A percentile compares a stretch with the other conserved stretches of the same genome.
Evolutionary conservation across 257 asterid species (phyloP).

Genomic region (Osmanthus fragrans): DNA sequence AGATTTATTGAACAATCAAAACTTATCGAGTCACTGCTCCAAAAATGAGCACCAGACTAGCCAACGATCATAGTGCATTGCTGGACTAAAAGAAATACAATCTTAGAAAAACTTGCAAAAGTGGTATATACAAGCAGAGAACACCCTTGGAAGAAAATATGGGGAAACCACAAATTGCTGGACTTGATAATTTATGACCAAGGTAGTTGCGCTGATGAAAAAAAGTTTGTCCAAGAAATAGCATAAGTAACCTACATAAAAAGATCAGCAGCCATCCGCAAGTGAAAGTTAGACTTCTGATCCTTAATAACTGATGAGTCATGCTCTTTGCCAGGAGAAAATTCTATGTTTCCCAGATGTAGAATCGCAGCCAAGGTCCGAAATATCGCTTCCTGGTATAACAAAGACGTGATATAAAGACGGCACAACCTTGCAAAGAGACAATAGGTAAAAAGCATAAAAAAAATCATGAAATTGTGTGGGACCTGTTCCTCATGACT

Average conservation of each 20-base stretch:
- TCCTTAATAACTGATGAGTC: constrained; percentile 85
- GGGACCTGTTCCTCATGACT: constrained; percentile 88
- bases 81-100: constrained; percentile 7
- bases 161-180: constrained; percentile 5
- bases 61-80: neutral
- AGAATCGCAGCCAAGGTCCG: constrained; percentile 97
- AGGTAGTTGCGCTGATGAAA: constrained; percentile 1
- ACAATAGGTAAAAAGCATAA: constrained; percentile 18
- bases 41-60: neutral
- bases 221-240: constrained; percentile 4
- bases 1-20: constrained; percentile 1
- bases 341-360: constrained; percentile 88
- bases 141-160: neutral
- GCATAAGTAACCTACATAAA: constrained; percentile 52
- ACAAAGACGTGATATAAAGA: constrained; percentile 20
- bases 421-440: constrained; percentile 2
- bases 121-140: neutral
- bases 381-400: constrained; percentile 82
- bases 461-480: constrained; percentile 9
- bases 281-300: constrained; percentile 69
- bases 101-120: constrained; percentile 20
- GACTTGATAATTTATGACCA: constrained; percentile 14
- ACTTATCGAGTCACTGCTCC: constrained; percentile 18
- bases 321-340: constrained; percentile 94
- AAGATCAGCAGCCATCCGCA: constrained; percentile 87